Percentiles rank a stretch among this genome's conserved stretches.
Conservation (phyloP, 2,329 filamentous ascomycete genomes). For the Teratosphaeria gauchensis region DNA sequence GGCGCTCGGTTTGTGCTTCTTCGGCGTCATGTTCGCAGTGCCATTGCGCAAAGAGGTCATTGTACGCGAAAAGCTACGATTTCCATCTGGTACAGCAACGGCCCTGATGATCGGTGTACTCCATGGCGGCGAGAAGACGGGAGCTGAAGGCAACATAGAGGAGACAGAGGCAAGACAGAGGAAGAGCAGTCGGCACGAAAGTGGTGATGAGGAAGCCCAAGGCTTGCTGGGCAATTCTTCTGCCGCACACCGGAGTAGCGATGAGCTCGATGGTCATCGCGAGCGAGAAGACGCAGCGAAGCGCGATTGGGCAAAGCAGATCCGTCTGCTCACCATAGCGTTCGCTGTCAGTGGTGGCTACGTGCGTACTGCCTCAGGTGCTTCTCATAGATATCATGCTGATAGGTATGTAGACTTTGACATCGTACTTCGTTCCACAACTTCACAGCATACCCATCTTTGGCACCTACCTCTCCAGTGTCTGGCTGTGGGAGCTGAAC, state of each 20-base stretch:
- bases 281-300: constrained; percentile 13
- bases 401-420: constrained; percentile 51
- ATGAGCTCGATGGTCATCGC: constrained; percentile 9
- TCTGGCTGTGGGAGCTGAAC: constrained; percentile 93
- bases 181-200: constrained; percentile 13
- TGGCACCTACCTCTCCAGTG: constrained; percentile 59
- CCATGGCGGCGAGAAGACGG: constrained; percentile 50
- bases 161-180: constrained; percentile 7
- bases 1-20: constrained; percentile 89
- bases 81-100: constrained; percentile 91
- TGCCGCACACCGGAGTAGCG: constrained; percentile 3
- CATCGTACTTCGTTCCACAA: constrained; percentile 82
- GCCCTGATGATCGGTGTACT: constrained; percentile 86
- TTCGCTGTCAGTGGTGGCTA: constrained; percentile 50
- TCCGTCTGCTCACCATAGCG: constrained; percentile 48
- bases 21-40: constrained; percentile 93
- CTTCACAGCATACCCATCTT: constrained; percentile 82
- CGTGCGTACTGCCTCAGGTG: constrained; percentile 23
- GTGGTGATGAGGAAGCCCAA: constrained; percentile 20
- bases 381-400: constrained; percentile 1
- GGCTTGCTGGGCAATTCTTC: constrained; percentile 22
- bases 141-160: constrained; percentile 31
- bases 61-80: constrained; percentile 81
- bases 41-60: constrained; percentile 86
- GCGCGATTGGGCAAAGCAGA: constrained; percentile 53